A percentile compares a stretch with the other conserved stretches of the same genome.
These are phyloP conservation scores for Galium porrigens DNA, from an alignment of 305 asterid species.

Conservation along the genomic window DNA sequence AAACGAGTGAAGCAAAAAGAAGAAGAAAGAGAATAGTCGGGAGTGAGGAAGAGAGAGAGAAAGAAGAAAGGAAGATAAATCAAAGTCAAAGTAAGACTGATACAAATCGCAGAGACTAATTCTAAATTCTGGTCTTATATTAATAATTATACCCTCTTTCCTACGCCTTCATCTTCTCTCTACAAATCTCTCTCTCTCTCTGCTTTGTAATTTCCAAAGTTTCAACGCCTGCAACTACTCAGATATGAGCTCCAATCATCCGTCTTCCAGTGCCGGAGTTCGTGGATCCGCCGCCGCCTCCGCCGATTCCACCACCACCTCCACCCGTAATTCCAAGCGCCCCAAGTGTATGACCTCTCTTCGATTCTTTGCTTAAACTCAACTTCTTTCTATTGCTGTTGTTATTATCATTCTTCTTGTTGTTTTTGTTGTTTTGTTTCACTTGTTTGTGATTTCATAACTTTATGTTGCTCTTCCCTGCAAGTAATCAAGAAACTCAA, in stretches of 20 bases:
- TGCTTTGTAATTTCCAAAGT: neutral
- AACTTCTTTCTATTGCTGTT: neutral
- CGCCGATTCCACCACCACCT: constrained; percentile 40
- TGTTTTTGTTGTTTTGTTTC: neutral
- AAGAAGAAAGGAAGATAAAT: constrained; percentile 1
- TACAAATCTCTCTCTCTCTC: neutral
- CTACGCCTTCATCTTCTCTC: neutral
- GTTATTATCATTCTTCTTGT: neutral
- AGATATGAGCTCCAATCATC: constrained; percentile 24
- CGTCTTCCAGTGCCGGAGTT: constrained; percentile 57
- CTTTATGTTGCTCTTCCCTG: neutral
- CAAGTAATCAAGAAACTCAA: neutral
- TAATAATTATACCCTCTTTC: neutral
- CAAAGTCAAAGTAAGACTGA: constrained; percentile 13
- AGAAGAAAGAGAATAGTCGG: neutral
- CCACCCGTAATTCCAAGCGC: constrained; percentile 73
- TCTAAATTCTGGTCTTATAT: neutral
- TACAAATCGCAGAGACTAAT: neutral
- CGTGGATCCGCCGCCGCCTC: constrained; percentile 45
- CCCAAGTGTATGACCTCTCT: constrained; percentile 48
- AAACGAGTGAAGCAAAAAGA: neutral
- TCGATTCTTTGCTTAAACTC: neutral
- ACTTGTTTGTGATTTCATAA: neutral
- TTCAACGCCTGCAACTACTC: neutral
- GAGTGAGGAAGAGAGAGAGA: neutral